These are phyloP conservation scores for Solanum ahanhuiri DNA, from an alignment of 257 asterid genomes.

Conservation along the genomic window DNA sequence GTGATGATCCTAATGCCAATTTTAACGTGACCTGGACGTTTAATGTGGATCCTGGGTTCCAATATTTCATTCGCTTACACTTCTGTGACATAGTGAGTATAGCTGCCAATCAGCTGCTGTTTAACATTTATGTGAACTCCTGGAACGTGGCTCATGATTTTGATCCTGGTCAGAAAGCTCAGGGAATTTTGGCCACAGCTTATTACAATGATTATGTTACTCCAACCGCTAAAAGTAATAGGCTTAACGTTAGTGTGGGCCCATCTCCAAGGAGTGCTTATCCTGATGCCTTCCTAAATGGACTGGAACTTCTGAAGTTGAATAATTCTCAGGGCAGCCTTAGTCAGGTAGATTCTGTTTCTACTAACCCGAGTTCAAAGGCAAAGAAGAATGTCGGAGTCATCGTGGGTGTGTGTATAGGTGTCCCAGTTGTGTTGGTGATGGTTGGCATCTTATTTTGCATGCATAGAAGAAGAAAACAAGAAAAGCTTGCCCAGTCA, in stretches of 20 bases:
- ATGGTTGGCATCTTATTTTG: slow-evolving; percentile 25
- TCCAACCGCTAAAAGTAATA: slow-evolving; percentile 14
- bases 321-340: slow-evolving; percentile 56
- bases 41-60: slow-evolving; percentile 46
- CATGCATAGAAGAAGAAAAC: slow-evolving; percentile 29
- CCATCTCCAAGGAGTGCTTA: slow-evolving; percentile 30
- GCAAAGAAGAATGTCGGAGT: slow-evolving; percentile 41
- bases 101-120: slow-evolving; percentile 36
- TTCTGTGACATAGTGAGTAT: slow-evolving; percentile 72
- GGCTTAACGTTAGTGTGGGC: slow-evolving; percentile 53
- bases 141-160: slow-evolving; percentile 31
- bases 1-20: slow-evolving; percentile 22
- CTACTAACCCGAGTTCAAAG: slow-evolving; percentile 18
- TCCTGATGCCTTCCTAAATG: slow-evolving; percentile 57
- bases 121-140: slow-evolving; percentile 42
- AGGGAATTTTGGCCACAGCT: slow-evolving; percentile 38
- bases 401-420: slow-evolving; percentile 58
- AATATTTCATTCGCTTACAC: slow-evolving; percentile 54
- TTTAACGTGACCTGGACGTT: slow-evolving; percentile 72
- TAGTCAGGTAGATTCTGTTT: slow-evolving; percentile 22
- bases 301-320: slow-evolving; percentile 70
- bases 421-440: slow-evolving; percentile 18
- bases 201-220: slow-evolving; percentile 51
- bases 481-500: slow-evolving; percentile 33
- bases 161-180: slow-evolving; percentile 22